These are phyloP conservation scores for Avena atlantica DNA, from an alignment of 176 grass and related monocot genomes.

Conservation along the genomic window DNA sequence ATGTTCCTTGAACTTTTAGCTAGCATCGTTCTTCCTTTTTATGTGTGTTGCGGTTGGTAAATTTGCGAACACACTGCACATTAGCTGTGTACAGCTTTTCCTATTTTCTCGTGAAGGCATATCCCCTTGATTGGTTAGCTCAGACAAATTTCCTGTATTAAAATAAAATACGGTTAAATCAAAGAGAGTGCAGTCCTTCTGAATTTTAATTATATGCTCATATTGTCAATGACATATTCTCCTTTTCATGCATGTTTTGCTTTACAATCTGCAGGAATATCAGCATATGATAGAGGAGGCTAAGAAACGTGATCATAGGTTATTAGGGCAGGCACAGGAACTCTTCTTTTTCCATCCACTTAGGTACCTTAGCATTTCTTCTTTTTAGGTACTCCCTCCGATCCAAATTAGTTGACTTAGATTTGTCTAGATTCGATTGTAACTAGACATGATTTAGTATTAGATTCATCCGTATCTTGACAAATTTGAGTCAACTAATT, in stretches of 20 bases:
- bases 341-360: constrained; percentile 99
- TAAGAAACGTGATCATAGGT: constrained; percentile 96
- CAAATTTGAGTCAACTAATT: too few relatives aligned
- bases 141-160: not conserved
- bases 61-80: constrained; percentile 22
- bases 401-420: too few relatives aligned
- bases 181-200: not conserved
- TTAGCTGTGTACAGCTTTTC: constrained; percentile 9
- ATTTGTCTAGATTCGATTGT: too few relatives aligned
- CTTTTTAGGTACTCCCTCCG: too few relatives aligned
- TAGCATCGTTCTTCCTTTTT: not conserved
- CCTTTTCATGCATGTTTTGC: not conserved
- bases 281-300: constrained; percentile 82
- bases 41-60: not conserved
- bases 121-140: constrained; percentile 19
- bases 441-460: too few relatives aligned
- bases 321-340: constrained; percentile 82
- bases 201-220: constrained; percentile 15
- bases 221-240: constrained; percentile 13
- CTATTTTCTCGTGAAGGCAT: constrained; percentile 2
- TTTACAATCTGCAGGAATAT: constrained; percentile 78
- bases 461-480: too few relatives aligned
- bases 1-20: not conserved
- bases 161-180: not conserved
- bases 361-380: constrained; percentile 56